phyloP scores from a whole-genome alignment of 768 basidiomycete genomes.

The Mycena kentingensis region DNA sequence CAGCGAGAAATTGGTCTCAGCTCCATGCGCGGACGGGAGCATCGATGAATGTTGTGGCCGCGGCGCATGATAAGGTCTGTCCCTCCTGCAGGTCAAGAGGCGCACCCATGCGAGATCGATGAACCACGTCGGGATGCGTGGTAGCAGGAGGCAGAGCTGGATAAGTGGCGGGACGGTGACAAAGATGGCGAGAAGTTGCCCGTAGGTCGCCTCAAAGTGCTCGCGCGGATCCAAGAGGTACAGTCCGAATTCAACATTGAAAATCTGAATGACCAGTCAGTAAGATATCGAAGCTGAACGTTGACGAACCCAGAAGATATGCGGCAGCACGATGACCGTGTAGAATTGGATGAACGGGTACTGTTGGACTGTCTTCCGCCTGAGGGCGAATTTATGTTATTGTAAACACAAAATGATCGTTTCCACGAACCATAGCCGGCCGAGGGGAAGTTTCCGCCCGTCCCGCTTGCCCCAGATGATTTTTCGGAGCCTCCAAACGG shows the following conservation, averaged over 20 bases:
- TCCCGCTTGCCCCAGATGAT: constrained; percentile 18
- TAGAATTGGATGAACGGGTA: constrained; percentile 23
- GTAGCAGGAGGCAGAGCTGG: constrained; percentile 9
- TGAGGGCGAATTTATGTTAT: background rate
- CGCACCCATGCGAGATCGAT: constrained; percentile 13
- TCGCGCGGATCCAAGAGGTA: constrained; percentile 4
- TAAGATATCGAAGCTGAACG: too few relatives aligned
- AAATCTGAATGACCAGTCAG: too few relatives aligned
- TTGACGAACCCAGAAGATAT: too few relatives aligned
- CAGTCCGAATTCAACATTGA: constrained; percentile 16
- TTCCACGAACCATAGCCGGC: constrained; percentile 8
- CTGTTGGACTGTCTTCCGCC: constrained; percentile 16
- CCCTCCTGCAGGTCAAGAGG: constrained; percentile 4
- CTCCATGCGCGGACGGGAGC: too few relatives aligned
- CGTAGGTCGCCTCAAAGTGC: constrained; percentile 13
- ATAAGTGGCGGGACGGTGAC: constrained; percentile 19
- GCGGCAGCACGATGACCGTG: background rate
- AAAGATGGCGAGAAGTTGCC: constrained; percentile 24
- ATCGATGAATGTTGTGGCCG: background rate
- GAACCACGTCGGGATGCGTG: constrained; percentile 9
- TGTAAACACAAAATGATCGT: background rate
- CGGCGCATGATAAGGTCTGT: constrained; percentile 2
- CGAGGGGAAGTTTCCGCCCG: constrained; percentile 5
- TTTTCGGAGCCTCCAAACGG: constrained; percentile 14
- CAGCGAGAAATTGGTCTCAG: too few relatives aligned